Evolutionary conservation across 495 filamentous ascomycete species (phyloP), one percentile per base, ranked within the genome.

Genomic region (Podospora pseudoanserina): DNA sequence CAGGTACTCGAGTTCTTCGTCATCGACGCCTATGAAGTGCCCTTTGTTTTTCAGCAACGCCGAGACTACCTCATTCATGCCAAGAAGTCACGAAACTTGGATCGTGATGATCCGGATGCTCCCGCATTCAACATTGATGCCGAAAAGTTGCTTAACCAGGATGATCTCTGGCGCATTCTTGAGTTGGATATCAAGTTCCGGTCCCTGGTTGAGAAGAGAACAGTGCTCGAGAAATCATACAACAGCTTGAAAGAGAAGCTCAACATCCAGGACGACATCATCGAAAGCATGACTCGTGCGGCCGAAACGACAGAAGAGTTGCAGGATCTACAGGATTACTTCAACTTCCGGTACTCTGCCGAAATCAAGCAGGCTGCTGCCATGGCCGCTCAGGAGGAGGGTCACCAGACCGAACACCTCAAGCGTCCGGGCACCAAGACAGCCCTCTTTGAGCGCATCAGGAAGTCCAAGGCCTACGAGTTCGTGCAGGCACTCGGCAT

Each of bases 1-100:
- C 96, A 96, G 77, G 92, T 97, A n/a, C 83, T 99, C 66, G 92
- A 97, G 72, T 97, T 98, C 71, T 90, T 99, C 73, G 90, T 94
- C 55, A 87, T 92, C 6, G 93, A 97, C 69, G 91, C 96, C 65
- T 92, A 90, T 75, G 95, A 99, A 74, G 93, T 97, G 4, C 94
- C 95, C 0, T 99, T 95, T 75, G 93, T 99, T 70, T 97, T 97
- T 78, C 96, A 98, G 74, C 94, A 99, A 72, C 92, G 96, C 53
- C 94, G 96, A 77, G 95, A 99, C 76, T 98, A 98, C 77, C 87
- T 99, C 68, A 97, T 98, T 68, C 93, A 99, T 72, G 89, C 93
- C 60, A 89, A 88, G 66, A 93, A 92, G 77, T 86, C 90, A 15
- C 81, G 86, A 34, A 88, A 89, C 64, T 87, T 87, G 23, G 79